Evolutionary conservation across 208 protist genomes (phyloP).

Genomic region (Leishmania aethiopica): DNA sequence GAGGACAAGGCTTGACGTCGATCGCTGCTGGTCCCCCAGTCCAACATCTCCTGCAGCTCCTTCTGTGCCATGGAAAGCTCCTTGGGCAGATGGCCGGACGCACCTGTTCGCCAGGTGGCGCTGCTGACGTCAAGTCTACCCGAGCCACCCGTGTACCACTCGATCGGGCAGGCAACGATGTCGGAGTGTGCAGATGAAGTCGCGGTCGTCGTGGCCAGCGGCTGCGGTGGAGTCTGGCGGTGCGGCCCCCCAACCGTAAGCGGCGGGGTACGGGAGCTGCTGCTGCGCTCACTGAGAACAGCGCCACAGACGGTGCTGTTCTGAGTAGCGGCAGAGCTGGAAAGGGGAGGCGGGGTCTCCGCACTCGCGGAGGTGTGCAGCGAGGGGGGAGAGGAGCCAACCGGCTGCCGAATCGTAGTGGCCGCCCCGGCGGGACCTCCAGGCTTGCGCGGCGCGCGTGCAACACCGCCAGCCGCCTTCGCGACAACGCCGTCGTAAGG

Average conservation of each 20-base stretch:
- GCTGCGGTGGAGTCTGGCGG: slow-evolving; percentile 11
- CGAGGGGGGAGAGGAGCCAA: neutral
- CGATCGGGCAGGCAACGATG: slow-evolving; percentile 1
- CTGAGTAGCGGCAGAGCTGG: neutral
- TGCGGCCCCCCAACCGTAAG: slow-evolving; percentile 22
- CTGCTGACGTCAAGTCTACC: slow-evolving; percentile 14
- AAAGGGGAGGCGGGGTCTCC: neutral
- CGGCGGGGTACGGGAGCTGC: slow-evolving; percentile 15
- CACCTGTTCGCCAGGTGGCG: slow-evolving; percentile 14
- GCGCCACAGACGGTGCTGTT: neutral
- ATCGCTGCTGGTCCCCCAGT: slow-evolving; percentile 26
- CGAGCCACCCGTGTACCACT: slow-evolving; percentile 20
- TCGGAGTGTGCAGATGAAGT: neutral
- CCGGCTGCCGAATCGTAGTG: neutral
- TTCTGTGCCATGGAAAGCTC: slow-evolving; percentile 32
- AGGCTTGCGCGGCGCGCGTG: slow-evolving; percentile 10
- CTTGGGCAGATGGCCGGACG: slow-evolving; percentile 14
- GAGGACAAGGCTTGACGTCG: slow-evolving; percentile 4
- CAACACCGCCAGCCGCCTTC: neutral
- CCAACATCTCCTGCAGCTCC: slow-evolving; percentile 34
- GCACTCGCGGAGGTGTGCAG: neutral
- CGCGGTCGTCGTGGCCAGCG: neutral
- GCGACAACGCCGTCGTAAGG: slow-evolving; percentile 12
- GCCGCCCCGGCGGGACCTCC: slow-evolving; percentile 6
- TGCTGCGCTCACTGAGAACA: slow-evolving; percentile 3